Percentiles rank a stretch among this genome's conserved stretches.
Conservation (phyloP, 306 rosid species). For the Castanospermum australe region DNA sequence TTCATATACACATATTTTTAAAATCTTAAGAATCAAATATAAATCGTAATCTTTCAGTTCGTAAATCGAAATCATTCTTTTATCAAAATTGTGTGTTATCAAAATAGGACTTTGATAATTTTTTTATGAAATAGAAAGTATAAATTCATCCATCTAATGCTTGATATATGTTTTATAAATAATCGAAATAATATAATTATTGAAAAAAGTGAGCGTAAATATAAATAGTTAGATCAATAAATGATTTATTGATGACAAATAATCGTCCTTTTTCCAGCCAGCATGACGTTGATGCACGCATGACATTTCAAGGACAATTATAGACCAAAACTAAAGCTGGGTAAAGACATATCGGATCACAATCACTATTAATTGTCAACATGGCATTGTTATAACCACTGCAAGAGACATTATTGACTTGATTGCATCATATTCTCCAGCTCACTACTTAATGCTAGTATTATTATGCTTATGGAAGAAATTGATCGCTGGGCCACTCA, state of each 20-base stretch:
- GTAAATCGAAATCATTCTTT: too few relatives aligned
- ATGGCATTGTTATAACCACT: neutral
- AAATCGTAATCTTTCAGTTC: too few relatives aligned
- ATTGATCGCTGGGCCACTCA: neutral
- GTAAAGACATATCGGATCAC: neutral
- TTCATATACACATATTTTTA: too few relatives aligned
- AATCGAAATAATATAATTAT: too few relatives aligned
- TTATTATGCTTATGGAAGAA: neutral
- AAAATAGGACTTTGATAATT: too few relatives aligned
- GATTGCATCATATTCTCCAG: neutral
- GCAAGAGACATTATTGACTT: neutral
- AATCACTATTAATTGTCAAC: neutral
- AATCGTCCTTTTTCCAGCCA: neutral
- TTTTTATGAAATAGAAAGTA: too few relatives aligned
- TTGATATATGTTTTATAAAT: too few relatives aligned
- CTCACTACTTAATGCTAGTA: neutral
- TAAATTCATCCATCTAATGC: too few relatives aligned
- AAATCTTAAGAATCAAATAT: too few relatives aligned
- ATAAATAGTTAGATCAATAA: too few relatives aligned
- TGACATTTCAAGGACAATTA: neutral
- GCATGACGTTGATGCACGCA: neutral
- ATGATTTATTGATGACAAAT: neutral
- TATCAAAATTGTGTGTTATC: too few relatives aligned
- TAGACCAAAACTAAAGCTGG: neutral
- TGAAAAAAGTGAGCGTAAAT: too few relatives aligned